Evolutionary conservation across 2,329 filamentous ascomycete species (phyloP), one percentile per base, ranked within the genome.

Genomic region (Calonectria crousiana): DNA sequence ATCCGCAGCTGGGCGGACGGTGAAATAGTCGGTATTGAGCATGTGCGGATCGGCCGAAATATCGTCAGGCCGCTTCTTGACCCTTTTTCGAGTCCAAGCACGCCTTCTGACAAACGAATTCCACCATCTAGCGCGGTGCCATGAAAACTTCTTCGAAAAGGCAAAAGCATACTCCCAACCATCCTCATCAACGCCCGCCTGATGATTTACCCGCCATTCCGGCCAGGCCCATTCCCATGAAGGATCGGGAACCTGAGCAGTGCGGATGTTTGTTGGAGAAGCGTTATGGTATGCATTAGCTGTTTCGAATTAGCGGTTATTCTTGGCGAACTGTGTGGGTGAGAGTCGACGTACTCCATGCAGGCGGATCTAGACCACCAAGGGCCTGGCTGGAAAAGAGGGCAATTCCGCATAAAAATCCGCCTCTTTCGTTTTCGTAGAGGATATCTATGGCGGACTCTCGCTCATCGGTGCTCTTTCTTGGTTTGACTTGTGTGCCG

Each of bases 131-230:
- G 94, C 94, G 4, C 93, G 93, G 84, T 99, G 97, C 97, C 97
- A 99, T 3, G 92, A 91, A 77, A 94, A 95, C 52, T 86, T 88
- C 74, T 90, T 91, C 77, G 88, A 88, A 82, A 98, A 99, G 77
- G 94, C 93, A 83, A 98, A 95, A 20, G 95, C 97, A 85, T 99
- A 99, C 83, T 98, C 94, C 97, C 97, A 99, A 4, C 97, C 97
- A 76, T 96, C 94, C 75, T 96, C 93, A 81, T 98, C 97, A 47
- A 85, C 79, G 73, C 94, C 93, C 3, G 93, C 91, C 87, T 96
- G 95, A 90, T 95, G 87, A 73, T 91, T 89, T 78, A 93, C 81
- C 34, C 86, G 88, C 92, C 92, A 93, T 67, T 92, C 91, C 2
- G 91, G 88, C 91, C 91, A 93, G 2, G 86, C 92, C 97, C 97